These are phyloP conservation scores for Ogataea pini DNA, from an alignment of 805 yeast species.

Conservation along the genomic window DNA sequence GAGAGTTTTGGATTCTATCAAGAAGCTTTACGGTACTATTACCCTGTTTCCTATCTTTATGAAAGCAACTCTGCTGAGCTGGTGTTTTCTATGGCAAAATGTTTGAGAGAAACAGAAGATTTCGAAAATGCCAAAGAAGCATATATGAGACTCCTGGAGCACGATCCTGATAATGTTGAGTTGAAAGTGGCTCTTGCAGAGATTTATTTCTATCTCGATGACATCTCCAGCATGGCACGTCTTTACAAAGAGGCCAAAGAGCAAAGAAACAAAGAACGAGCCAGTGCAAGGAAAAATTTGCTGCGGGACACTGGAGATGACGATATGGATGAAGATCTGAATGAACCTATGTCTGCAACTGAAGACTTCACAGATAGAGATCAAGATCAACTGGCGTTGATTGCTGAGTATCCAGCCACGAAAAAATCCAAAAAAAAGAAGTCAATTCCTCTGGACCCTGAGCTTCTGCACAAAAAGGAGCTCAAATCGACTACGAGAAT, in stretches of 20 bases:
- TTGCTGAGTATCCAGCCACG: constrained; percentile 33
- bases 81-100: constrained; percentile 66
- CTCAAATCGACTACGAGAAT: constrained; percentile 39
- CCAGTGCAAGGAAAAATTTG: constrained; percentile 30
- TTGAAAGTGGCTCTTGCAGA: constrained; percentile 80
- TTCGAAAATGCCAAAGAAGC: constrained; percentile 63
- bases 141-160: constrained; percentile 52
- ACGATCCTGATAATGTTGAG: constrained; percentile 67
- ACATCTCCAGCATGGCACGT: constrained; percentile 54
- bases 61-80: constrained; percentile 54
- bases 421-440: constrained; percentile 26
- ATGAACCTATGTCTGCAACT: constrained; percentile 19
- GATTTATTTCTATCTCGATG: constrained; percentile 66
- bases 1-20: constrained; percentile 66
- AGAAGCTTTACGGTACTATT: constrained; percentile 73
- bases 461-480: constrained; percentile 33
- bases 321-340: constrained; percentile 18
- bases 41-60: constrained; percentile 55
- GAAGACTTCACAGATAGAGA: constrained; percentile 24
- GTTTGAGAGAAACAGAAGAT: constrained; percentile 72
- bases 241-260: constrained; percentile 55
- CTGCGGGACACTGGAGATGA: constrained; percentile 21
- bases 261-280: constrained; percentile 37
- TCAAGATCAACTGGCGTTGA: constrained; percentile 34
- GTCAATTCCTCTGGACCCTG: constrained; percentile 25